Conservation (phyloP, 306 rosid genomes). For the Hippophae gyantsensis region DNA sequence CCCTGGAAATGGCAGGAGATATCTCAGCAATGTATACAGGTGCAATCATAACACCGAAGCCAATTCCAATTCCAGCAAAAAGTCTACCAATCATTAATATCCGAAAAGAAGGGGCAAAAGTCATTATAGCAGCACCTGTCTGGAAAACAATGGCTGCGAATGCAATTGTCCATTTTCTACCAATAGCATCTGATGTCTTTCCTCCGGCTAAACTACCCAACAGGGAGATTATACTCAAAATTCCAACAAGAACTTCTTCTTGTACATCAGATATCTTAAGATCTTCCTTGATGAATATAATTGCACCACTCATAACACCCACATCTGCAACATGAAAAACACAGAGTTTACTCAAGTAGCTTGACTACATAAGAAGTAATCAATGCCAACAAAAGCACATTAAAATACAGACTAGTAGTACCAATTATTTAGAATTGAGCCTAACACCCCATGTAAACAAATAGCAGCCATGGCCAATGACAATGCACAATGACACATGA, state of each 20-base stretch:
- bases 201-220: conserved; percentile 62
- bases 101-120: conserved; percentile 44
- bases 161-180: conserved; percentile 65
- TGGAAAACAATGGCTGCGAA: conserved; percentile 53
- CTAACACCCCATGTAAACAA: too few relatives aligned
- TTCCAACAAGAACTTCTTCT: conserved; percentile 57
- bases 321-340: conserved; percentile 35
- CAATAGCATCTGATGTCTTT: conserved; percentile 47
- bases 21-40: conserved; percentile 65
- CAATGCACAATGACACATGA: too few relatives aligned
- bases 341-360: conserved; percentile 7
- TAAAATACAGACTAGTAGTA: too few relatives aligned
- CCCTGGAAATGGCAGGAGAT: conserved; percentile 46
- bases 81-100: conserved; percentile 47
- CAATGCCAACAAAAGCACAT: too few relatives aligned
- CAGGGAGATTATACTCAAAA: conserved; percentile 55
- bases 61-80: conserved; percentile 58
- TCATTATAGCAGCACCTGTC: conserved; percentile 55
- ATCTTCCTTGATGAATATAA: conserved; percentile 53
- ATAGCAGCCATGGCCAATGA: too few relatives aligned
- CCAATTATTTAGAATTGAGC: too few relatives aligned
- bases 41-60: conserved; percentile 58
- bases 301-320: conserved; percentile 77
- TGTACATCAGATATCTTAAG: conserved; percentile 57
- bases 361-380: too few relatives aligned